Base-by-base conservation (phyloP, 306 rosid genomes). In the Pterocarpus santalinus region DNA sequence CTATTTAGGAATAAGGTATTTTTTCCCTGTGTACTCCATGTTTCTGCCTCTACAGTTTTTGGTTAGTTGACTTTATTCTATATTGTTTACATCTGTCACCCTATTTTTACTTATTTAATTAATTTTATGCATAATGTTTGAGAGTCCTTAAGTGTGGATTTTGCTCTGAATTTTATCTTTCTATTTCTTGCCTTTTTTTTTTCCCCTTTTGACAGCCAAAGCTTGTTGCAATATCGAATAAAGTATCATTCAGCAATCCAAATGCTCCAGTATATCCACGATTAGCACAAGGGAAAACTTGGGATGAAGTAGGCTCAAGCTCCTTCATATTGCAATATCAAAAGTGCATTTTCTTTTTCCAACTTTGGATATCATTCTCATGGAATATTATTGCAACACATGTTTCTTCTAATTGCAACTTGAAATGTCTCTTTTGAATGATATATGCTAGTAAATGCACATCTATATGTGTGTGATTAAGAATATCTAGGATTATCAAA, bases 181-280 rank as follows among this genome's bases (percentile, higher is more conserved):
- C 53, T 83, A 1, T 22, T 22, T 22, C 28, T 22, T 22, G 28
- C 28, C 28, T 22, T 22, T 22, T 22, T 71, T 46, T 47, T 53
- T 35, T 72, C 51, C 78, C 55, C 4, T 77, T 67, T 81, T 72
- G 52, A 83, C 75, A 95, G 99, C 99, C 99, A 73, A 93, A 86
- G 88, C 80, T 95, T 75, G 90, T 95, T 78, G 89, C 93, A 13
- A 82, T 91, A 52, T 93, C 97, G 4, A 87, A 86, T 66, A 82
- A 44, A 73, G 87, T 93, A 72, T 76, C 90, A 68, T 95, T 95
- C 71, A 41, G 79, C 65, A 91, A 91, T 88, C 99, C 99, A 13
- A 89, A 91, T 55, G 94, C 97, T 79, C 99, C 99, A 3, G 89
- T 90, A 67, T 95, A 93, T 87, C 97, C 99, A 72, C 95, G 97